Base-by-base conservation (phyloP, 1,139 yeast species). In the Blastobotrys petasosporus region DNA sequence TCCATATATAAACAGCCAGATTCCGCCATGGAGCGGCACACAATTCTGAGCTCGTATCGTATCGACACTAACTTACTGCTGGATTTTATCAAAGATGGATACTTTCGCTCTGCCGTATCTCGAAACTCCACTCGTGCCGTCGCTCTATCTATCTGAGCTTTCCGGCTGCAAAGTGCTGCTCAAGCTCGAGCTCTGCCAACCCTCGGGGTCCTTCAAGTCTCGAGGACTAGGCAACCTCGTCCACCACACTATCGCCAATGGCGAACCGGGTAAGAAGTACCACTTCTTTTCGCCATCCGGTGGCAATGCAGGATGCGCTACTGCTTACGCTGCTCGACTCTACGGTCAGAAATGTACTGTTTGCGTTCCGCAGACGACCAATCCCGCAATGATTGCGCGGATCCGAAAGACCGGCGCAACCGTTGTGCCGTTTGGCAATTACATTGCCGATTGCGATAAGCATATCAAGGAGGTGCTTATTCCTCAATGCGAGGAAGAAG, bases 261-360 rank as follows among this genome's bases (percentile, higher is more conserved):
- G 54, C 1, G 59, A 62, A 3, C 52, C 51, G 13, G 61, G 47
- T 4, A 53, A 58, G 20, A 57, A 62, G 40, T 70, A 76, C 32
- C 75, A 73, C 29, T 80, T 82, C 23, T 77, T 75, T 56, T 74
- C 84, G 2, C 80, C 86, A 11, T 79, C 86, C 16, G 92, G 90
- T n/a, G 90, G 92, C 1, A 83, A 82, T 59, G 92, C 92, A 0
- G 90, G 90, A 0, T 69, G 79, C 45, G 90, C 88, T 1, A 85
- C 86, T 3, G 85, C 87, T 1, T 74, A 73, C 47, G 77, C 84
- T 38, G 75, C 82, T n/a, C 48, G 54, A 8, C 52, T 60, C 39
- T 63, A 62, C 49, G 50, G 53, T 16, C 68, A 65, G 42, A 66
- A 70, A 30, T 81, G 88, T 54, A 79, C 85, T 0, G 87, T 83